Base-by-base conservation (phyloP, 192 early-diverging fungal genomes). In the Spinellus fusiger region DNA sequence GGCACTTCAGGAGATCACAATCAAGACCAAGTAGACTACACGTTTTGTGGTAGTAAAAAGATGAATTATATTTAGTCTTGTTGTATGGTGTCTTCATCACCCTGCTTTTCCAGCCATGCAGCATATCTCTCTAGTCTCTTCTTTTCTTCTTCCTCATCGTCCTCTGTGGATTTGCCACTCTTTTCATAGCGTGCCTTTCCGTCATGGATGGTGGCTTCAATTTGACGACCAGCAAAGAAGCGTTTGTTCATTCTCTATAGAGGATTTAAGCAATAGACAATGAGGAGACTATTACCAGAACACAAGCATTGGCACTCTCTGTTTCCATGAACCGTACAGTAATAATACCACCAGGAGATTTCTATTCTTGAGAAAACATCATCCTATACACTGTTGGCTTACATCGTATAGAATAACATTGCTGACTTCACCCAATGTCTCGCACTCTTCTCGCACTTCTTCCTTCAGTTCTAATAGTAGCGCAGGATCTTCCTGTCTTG, bases 351-450 rank as follows among this genome's bases (percentile, higher is more conserved):
- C 92, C 92, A 4, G 84, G 80, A 9, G 80, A 74, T 68, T 76
- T 73, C 89, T 91, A 80, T 28, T 5, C 48, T 32, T 10, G 15
- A 20, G 6, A 56, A 33, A 52, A 25, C 20, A 28, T 15, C 59
- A 40, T 9, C n/a, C 33, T 0, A 49, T 26, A 59, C 35, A 77
- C 48, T 27, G 3, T 1, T n/a, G 13, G 80, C 86, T 75, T 84
- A 93, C 92, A 75, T 99, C 96, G 66, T 91, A 97, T 12, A 99
- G 70, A 38, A 92, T 86, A 5, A 99, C 90, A 64, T 93, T 96
- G 20, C 95, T 95, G 2, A 97, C 94, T 51, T 89, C 87, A 13
- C 96, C 96, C 10, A 96, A 64, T 56, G 90, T 92, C 63, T 95
- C 94, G 66, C 94, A 95, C 60, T 99, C 96, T 22, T 81, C 77